A percentile compares a stretch with the other conserved stretches of the same genome.
These are phyloP conservation scores for Cochlearia excelsa DNA, from an alignment of 345 rosid genomes.

Conservation along the genomic window DNA sequence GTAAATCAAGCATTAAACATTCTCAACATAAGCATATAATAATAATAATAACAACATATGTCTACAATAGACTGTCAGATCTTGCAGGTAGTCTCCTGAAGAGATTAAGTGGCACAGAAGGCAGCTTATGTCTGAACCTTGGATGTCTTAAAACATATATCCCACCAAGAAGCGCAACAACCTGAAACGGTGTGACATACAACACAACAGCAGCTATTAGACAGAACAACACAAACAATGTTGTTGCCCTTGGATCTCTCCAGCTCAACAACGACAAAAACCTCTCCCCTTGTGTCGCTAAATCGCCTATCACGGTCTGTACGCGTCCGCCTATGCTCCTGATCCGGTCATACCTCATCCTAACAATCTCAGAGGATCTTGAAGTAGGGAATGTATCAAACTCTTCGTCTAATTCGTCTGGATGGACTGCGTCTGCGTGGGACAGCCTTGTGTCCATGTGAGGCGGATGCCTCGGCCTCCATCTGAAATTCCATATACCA, in stretches of 20 bases:
- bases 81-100: conserved; percentile 93
- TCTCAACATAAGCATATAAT: conserved; percentile 1
- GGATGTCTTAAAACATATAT: conserved; percentile 85
- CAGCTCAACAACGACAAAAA: conserved; percentile 82
- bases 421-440: conserved; percentile 80
- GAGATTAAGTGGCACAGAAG: conserved; percentile 83
- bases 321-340: conserved; percentile 90
- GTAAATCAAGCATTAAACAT: conserved; percentile 22
- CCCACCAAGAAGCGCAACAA: conserved; percentile 63
- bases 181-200: conserved; percentile 88
- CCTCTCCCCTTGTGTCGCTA: conserved; percentile 94
- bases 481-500: conserved; percentile 86
- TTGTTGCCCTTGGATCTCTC: conserved; percentile 95
- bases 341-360: conserved; percentile 88
- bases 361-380: conserved; percentile 56
- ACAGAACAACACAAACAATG: conserved; percentile 81
- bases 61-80: conserved; percentile 87
- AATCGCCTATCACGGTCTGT: conserved; percentile 93
- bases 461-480: conserved; percentile 94
- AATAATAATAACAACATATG: conserved; percentile 11
- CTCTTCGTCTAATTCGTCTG: too few relatives aligned
- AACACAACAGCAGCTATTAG: conserved; percentile 73
- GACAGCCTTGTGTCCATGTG: conserved; percentile 95
- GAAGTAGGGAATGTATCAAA: conserved; percentile 89
- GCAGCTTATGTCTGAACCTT: conserved; percentile 82